Base-by-base conservation (phyloP, 1,284 basidiomycete species). In the Ceratobasidium sp. region DNA sequence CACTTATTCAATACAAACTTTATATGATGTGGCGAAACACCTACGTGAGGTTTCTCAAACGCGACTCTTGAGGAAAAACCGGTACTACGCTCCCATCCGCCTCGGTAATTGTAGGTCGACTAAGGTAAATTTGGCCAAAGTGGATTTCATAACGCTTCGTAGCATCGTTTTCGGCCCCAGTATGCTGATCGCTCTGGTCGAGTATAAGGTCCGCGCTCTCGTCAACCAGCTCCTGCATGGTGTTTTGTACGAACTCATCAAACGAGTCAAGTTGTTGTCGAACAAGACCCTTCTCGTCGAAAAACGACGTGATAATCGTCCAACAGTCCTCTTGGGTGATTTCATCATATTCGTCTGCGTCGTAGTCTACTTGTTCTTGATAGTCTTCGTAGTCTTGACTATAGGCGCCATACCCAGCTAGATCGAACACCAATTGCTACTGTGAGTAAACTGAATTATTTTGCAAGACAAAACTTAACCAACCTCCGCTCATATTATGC, bases 211-310 rank as follows among this genome's bases (percentile, higher is more conserved):
- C 94, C 42, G 92, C 87, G 80, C 95, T 96, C 86, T 99, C 98
- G 82, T 99, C 97, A 45, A 99, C 97, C 42, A 99, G 89, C 84
- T 99, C 97, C 85, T 99, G 97, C 94, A 99, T 98, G n/a, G 97
- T 99, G 82, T 98, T 99, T 84, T 97, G 95, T 65, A 99, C 95
- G 82, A 99, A 99, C 85, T 99, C 98, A 84, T 99, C 97, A 86
- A 98, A 99, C 37, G 95, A 97, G 86, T 98, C 96, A 76, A 99
- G 90, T 84, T 99, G 97, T 84, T 99, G 98, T 74, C 96, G 91
- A 76, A 99, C 98, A 77, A 99, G 92, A 85, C 97, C 97, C 85
- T 98, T 98, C 84, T 97, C 94, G 79, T 95, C 93, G 84, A 99
- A 99, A 87, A 98, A 99, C 81, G 94, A 92, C 78, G 94, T 93